Percentiles rank a stretch among this genome's conserved stretches.
phyloP scores from a whole-genome alignment of 2,329 filamentous ascomycete genomes.

The Fusarium armeniacum region DNA sequence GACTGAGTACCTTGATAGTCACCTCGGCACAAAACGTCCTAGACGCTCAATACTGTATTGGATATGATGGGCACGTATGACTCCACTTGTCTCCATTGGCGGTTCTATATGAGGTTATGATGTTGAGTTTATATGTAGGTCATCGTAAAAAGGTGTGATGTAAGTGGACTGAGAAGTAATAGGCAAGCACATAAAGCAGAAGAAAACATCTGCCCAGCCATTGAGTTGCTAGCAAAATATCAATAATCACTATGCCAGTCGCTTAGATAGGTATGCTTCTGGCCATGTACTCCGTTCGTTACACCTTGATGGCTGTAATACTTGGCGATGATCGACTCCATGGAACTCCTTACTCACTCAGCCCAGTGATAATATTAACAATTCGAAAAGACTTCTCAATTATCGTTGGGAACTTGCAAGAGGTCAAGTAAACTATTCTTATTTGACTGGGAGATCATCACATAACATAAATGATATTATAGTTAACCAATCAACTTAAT shows the following conservation, averaged over 20 bases:
- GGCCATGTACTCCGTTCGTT: too few species aligned
- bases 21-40: conserved; percentile 1
- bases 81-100: conserved; percentile 10
- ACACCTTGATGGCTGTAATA: conserved; percentile 17
- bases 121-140: not conserved
- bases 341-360: not conserved
- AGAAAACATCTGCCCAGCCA: not conserved
- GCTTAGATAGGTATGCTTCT: not conserved
- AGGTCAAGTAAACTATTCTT: too few species aligned
- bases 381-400: not conserved
- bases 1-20: conserved; percentile 40
- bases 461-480: not conserved
- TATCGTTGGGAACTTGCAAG: not conserved
- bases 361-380: not conserved
- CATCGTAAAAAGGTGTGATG: not conserved
- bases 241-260: not conserved
- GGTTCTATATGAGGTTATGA: not conserved
- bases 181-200: not conserved
- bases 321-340: not conserved
- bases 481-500: not conserved
- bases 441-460: not conserved
- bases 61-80: conserved; percentile 10
- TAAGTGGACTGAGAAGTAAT: too few species aligned
- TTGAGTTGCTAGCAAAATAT: not conserved
- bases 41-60: conserved; percentile 26